Conservation (phyloP, 2,329 filamentous ascomycete genomes). For the Aspergillus thermomutatus region DNA sequence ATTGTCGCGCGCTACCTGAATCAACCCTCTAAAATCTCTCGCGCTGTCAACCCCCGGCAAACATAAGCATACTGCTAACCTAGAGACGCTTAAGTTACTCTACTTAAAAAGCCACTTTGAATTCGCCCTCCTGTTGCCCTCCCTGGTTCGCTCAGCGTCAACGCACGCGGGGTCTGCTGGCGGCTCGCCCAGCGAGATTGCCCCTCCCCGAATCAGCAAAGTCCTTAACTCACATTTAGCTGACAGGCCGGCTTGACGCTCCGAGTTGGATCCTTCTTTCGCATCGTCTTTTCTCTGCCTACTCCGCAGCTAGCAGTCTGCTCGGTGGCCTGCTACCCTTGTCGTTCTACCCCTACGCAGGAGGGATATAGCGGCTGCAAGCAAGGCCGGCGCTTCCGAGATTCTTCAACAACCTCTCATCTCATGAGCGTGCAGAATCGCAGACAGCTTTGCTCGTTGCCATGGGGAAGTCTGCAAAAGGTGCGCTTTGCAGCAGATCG, state of each 20-base stretch:
- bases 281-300: constrained; percentile 6
- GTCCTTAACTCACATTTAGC: not conserved
- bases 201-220: constrained; percentile 2
- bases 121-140: not conserved
- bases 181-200: constrained; percentile 13
- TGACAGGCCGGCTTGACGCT: constrained; percentile 2
- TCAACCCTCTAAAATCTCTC: not conserved
- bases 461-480: not conserved
- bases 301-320: constrained; percentile 3
- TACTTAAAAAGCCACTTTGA: not conserved
- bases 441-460: not conserved
- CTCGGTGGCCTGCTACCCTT: constrained; percentile 3
- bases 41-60: not conserved
- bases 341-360: constrained; percentile 5
- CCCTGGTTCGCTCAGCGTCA: constrained; percentile 17
- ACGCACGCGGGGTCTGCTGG: constrained; percentile 16
- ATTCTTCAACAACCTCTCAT: not conserved
- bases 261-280: constrained; percentile 7
- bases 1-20: constrained; percentile 22
- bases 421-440: not conserved
- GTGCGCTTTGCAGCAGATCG: not conserved
- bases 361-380: constrained; percentile 10
- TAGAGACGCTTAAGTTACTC: constrained; percentile 1
- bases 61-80: not conserved
- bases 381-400: constrained; percentile 1